Conservation (phyloP, 2,329 filamentous ascomycete species). For the Amesomyces nigricolor region DNA sequence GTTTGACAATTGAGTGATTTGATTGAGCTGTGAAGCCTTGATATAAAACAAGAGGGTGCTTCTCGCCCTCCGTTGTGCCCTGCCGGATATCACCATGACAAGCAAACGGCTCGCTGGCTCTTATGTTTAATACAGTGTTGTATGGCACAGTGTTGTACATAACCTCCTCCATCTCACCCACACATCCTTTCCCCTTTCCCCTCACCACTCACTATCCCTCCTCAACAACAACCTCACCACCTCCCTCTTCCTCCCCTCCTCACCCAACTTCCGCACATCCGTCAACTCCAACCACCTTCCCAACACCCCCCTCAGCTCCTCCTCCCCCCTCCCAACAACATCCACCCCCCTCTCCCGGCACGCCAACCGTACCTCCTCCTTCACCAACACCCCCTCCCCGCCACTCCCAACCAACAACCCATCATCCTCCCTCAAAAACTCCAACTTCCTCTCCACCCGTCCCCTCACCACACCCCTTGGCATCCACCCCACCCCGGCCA, state of each 20-base stretch:
- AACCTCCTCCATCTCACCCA: neutral
- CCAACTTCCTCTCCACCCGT: conserved; percentile 49
- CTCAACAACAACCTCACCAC: conserved; percentile 27
- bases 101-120: too few relatives aligned
- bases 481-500: conserved; percentile 29
- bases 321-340: conserved; percentile 51
- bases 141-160: neutral
- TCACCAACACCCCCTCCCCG: conserved; percentile 52
- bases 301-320: conserved; percentile 45
- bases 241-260: conserved; percentile 34
- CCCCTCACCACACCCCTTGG: conserved; percentile 49
- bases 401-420: conserved; percentile 58
- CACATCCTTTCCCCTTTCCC: neutral
- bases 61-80: too few relatives aligned
- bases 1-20: too few relatives aligned
- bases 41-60: too few relatives aligned
- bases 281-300: conserved; percentile 46
- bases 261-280: conserved; percentile 30
- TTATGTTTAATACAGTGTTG: conserved; percentile 14
- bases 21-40: too few relatives aligned
- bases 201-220: conserved; percentile 22
- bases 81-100: too few relatives aligned
- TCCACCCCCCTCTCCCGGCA: conserved; percentile 64
- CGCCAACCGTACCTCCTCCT: conserved; percentile 62
- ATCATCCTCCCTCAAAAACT: conserved; percentile 68